phyloP scores from a whole-genome alignment of 1,284 basidiomycete genomes.

The Sanguinoderma infundibulare region DNA sequence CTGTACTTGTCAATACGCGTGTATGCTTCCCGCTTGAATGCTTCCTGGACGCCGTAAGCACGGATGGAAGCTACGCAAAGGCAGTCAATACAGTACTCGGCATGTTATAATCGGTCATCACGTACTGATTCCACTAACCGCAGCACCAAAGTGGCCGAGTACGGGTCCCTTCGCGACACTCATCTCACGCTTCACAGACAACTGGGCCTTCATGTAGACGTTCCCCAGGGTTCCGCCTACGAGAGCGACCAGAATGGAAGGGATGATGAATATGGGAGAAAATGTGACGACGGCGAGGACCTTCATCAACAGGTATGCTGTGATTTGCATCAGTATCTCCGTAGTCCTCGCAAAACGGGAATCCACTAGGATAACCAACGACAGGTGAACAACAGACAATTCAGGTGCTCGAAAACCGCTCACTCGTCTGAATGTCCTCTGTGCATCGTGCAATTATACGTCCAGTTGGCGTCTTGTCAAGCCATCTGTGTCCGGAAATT shows the following conservation, averaged over 20 bases:
- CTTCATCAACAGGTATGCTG: constrained; percentile 42
- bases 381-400: neutral
- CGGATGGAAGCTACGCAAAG: constrained; percentile 56
- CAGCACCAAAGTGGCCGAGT: constrained; percentile 71
- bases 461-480: constrained; percentile 63
- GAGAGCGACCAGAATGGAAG: constrained; percentile 43
- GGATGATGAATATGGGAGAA: constrained; percentile 47
- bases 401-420: neutral
- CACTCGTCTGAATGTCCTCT: constrained; percentile 54
- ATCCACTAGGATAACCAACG: constrained; percentile 8
- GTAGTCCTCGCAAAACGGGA: neutral
- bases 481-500: constrained; percentile 41
- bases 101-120: constrained; percentile 38
- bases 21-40: constrained; percentile 50
- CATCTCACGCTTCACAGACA: constrained; percentile 79
- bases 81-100: neutral
- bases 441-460: constrained; percentile 64
- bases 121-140: constrained; percentile 69
- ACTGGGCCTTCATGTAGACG: constrained; percentile 71
- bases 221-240: constrained; percentile 50
- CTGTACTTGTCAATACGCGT: constrained; percentile 53
- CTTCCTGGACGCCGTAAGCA: constrained; percentile 58
- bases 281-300: constrained; percentile 46
- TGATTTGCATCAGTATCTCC: constrained; percentile 33
- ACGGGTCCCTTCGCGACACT: constrained; percentile 69